These are phyloP conservation scores for Ceratobasidium sp. DNA, from an alignment of 1,284 basidiomycete species.

Conservation along the genomic window DNA sequence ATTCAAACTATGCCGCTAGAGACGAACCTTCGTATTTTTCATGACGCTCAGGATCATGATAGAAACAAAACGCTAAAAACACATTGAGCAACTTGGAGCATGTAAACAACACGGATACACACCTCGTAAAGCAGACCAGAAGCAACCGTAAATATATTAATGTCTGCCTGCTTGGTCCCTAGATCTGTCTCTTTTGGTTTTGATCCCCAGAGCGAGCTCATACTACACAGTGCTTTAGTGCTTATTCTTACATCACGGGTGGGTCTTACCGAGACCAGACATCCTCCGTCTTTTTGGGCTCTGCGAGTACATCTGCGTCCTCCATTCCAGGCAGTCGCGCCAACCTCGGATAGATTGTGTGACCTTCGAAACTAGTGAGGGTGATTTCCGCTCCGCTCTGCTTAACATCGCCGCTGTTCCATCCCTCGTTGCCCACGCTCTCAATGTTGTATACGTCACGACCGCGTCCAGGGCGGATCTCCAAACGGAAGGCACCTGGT, in stretches of 20 bases:
- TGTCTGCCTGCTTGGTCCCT: conserved; percentile 74
- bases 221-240: not conserved
- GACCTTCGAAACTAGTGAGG: conserved; percentile 87
- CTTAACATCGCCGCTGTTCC: conserved; percentile 79
- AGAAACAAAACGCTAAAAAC: conserved; percentile 88
- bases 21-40: conserved; percentile 81
- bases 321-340: conserved; percentile 82
- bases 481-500: conserved; percentile 88
- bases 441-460: conserved; percentile 85
- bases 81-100: conserved; percentile 45
- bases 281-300: conserved; percentile 48
- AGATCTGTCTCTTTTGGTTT: conserved; percentile 33
- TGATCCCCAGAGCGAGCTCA: conserved; percentile 36
- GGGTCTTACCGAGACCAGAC: conserved; percentile 37
- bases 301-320: conserved; percentile 76
- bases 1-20: not conserved
- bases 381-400: conserved; percentile 78
- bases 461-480: conserved; percentile 86
- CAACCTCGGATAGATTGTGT: conserved; percentile 89
- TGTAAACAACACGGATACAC: conserved; percentile 39
- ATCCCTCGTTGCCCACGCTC: conserved; percentile 86
- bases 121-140: conserved; percentile 97
- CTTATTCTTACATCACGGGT: conserved; percentile 15
- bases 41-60: conserved; percentile 99
- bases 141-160: conserved; percentile 99